Conservation (phyloP, 73 alveolate species). For the Paramecium tetraurelia region DNA sequence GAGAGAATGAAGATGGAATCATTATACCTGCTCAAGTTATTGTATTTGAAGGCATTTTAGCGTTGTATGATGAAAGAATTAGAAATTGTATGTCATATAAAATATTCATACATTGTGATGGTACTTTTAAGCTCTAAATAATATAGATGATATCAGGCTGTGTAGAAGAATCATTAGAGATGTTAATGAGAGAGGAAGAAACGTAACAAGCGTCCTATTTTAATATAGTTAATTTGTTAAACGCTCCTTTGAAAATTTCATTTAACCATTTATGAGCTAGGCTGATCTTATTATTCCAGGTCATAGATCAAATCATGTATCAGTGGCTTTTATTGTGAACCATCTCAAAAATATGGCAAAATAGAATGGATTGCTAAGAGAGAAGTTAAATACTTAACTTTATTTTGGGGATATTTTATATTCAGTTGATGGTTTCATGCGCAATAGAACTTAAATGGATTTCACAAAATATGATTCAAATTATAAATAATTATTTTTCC, state of each 20-base stretch:
- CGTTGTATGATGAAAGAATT: conserved; percentile 91
- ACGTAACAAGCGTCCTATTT: conserved; percentile 78
- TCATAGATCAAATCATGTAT: conserved; percentile 60
- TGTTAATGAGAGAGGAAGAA: conserved; percentile 93
- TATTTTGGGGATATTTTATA: background rate
- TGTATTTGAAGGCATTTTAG: conserved; percentile 95
- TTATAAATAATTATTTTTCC: background rate
- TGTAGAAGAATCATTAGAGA: conserved; percentile 92
- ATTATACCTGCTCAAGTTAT: conserved; percentile 82
- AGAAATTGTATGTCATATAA: conserved; percentile 76
- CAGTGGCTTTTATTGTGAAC: conserved; percentile 59
- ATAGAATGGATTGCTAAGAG: background rate
- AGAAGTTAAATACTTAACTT: background rate
- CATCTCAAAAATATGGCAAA: conserved; percentile 52
- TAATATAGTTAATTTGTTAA: conserved; percentile 94
- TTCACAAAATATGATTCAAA: background rate
- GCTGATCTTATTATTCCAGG: conserved; percentile 95
- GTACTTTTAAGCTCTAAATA: conserved; percentile 48
- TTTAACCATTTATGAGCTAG: conserved; percentile 90
- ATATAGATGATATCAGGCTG: conserved; percentile 85
- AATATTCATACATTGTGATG: conserved; percentile 74
- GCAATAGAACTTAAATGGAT: background rate
- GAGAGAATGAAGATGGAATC: conserved; percentile 35
- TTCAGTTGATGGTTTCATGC: background rate
- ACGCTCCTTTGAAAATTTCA: conserved; percentile 90